phyloP scores from a whole-genome alignment of 2,329 filamentous ascomycete genomes.

The Monosporascus sp. region DNA sequence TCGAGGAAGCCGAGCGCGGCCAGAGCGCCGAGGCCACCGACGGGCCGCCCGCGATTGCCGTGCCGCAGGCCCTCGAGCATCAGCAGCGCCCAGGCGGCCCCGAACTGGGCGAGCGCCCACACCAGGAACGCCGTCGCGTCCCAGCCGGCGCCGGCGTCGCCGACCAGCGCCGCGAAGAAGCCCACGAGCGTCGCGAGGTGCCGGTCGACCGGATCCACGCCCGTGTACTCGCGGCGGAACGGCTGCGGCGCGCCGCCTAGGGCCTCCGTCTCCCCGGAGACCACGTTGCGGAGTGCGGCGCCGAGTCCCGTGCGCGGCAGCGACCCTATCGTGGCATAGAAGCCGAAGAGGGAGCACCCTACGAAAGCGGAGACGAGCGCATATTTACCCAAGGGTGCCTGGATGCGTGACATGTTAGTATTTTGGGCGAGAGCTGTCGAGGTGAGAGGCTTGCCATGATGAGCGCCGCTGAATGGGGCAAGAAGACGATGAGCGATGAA shows the following conservation, averaged over 20 bases:
- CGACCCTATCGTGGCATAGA: slow-evolving; percentile 11
- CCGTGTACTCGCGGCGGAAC: slow-evolving; percentile 15
- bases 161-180: slow-evolving; percentile 21
- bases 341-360: slow-evolving; percentile 17
- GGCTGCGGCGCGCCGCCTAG: slow-evolving; percentile 16
- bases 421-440: no score
- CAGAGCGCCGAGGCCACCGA: slow-evolving; percentile 16
- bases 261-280: slow-evolving; percentile 3
- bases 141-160: slow-evolving; percentile 16
- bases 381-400: slow-evolving; percentile 8
- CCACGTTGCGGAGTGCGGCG: slow-evolving; percentile 3
- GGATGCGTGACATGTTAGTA: not conserved
- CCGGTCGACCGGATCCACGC: slow-evolving; percentile 13
- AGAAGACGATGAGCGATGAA: not conserved
- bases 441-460: not conserved
- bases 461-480: not conserved
- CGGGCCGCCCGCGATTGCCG: slow-evolving; percentile 20
- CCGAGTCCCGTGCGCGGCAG: slow-evolving; percentile 12
- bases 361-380: slow-evolving; percentile 16
- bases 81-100: slow-evolving; percentile 20
- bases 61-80: slow-evolving; percentile 23
- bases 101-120: slow-evolving; percentile 24
- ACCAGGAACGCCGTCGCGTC: slow-evolving; percentile 17
- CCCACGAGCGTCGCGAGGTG: slow-evolving; percentile 20
- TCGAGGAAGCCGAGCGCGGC: slow-evolving; percentile 19